Base-by-base conservation (phyloP, 805 yeast species). In the Candida parachauliodes region DNA sequence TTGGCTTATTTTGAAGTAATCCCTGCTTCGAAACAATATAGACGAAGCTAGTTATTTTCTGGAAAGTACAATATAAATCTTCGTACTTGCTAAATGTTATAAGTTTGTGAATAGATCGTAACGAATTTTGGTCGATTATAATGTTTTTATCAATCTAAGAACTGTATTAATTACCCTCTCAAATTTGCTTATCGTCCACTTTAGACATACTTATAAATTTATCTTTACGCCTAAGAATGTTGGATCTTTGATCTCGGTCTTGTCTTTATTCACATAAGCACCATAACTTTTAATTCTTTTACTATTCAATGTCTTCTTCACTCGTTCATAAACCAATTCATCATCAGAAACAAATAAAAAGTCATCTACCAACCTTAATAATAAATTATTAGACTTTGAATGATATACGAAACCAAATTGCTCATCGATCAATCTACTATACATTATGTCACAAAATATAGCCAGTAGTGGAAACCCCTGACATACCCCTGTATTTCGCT, bases 381-480 rank as follows among this genome's bases (percentile, higher is more conserved):
- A 53, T 17, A 54, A 24, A n/a, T 18, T 27, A 8, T 26, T 21
- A 6, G 31, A 27, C 4, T n/a, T 12, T 3, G 40, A 22, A 1
- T 36, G 37, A 11, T 9, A 36, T n/a, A 44, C 24, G 27, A 52
- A 50, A 6, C 46, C 34, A 37, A 65, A 53, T 10, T 51, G 45
- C 16, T 65, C 62, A 20, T 68, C 65, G 8, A 83, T 70, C 21
- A 89, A 52, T 1, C 71, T 65, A 49, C 83, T 88, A 49, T 83
- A 83, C 0, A 85, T 73, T 1, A 88, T 45, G 45, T 88, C 86
- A 45, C 95, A 88, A 24, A 89, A 67, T 4, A 80, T 64, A 1
- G 84, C 74, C 40, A 95, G 91, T 3, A 88, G 56, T 1, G 81
- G 79, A 6, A 87, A 76, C 0, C 98, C 98, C 60, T 89, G 98